A percentile compares a stretch with the other conserved stretches of the same genome.
Evolutionary conservation across 2,329 filamentous ascomycete genomes (phyloP).

Genomic region (Fusarium domesticum): DNA sequence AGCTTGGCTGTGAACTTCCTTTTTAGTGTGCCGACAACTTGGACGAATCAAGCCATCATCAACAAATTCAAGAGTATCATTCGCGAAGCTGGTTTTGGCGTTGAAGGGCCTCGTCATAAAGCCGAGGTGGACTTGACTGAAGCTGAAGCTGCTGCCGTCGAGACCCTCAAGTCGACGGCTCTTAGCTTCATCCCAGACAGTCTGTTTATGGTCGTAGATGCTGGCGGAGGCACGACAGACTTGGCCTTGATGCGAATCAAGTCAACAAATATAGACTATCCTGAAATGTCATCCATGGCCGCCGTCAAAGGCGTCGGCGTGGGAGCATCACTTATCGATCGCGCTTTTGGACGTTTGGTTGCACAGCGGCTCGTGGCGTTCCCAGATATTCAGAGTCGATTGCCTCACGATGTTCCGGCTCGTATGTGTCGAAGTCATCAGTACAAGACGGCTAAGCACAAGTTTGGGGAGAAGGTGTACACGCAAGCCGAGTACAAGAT

Average conservation of each 20-base stretch:
- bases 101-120: slow-evolving; percentile 35
- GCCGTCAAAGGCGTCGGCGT: slow-evolving; percentile 44
- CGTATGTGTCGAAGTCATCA: slow-evolving; percentile 37
- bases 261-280: slow-evolving; percentile 23
- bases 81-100: slow-evolving; percentile 45
- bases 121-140: slow-evolving; percentile 45
- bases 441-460: slow-evolving; percentile 37
- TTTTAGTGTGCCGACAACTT: slow-evolving; percentile 56
- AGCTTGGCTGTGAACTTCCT: slow-evolving; percentile 48
- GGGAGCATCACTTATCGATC: slow-evolving; percentile 44
- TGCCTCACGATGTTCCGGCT: slow-evolving; percentile 36
- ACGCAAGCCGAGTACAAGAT: slow-evolving; percentile 40
- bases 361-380: slow-evolving; percentile 34
- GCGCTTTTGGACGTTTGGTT: slow-evolving; percentile 39
- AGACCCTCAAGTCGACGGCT: slow-evolving; percentile 42
- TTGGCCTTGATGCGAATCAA: slow-evolving; percentile 41
- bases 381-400: slow-evolving; percentile 36
- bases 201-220: slow-evolving; percentile 43
- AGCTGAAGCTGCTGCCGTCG: slow-evolving; percentile 45
- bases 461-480: slow-evolving; percentile 43
- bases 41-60: slow-evolving; percentile 46
- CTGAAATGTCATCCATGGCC: slow-evolving; percentile 35
- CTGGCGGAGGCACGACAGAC: slow-evolving; percentile 46
- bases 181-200: slow-evolving; percentile 37
- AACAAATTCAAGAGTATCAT: slow-evolving; percentile 49